These are phyloP conservation scores for Xylaria sp. DNA, from an alignment of 2,329 filamentous ascomycete species.

Conservation along the genomic window DNA sequence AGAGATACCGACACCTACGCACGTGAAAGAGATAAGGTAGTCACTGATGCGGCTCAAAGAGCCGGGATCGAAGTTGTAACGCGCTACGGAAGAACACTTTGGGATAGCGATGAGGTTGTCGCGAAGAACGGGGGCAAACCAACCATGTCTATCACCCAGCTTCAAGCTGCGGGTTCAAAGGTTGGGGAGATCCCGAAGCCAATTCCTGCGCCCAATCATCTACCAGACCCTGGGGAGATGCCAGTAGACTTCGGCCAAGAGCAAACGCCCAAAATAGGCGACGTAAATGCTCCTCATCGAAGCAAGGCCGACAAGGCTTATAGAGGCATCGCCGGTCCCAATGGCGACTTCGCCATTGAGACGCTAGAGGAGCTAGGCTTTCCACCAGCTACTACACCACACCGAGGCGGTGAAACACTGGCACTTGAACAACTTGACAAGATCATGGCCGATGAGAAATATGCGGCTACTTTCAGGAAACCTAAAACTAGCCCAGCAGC, in stretches of 20 bases:
- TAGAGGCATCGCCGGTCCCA: conserved; percentile 70
- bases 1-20: conserved; percentile 82
- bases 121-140: conserved; percentile 73
- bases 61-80: conserved; percentile 76
- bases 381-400: conserved; percentile 70
- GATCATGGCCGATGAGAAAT: conserved; percentile 71
- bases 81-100: conserved; percentile 74
- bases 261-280: conserved; percentile 59
- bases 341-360: conserved; percentile 75
- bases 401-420: conserved; percentile 75
- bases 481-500: conserved; percentile 79
- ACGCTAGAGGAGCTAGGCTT: conserved; percentile 78
- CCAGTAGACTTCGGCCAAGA: conserved; percentile 68
- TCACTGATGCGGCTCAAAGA: conserved; percentile 68
- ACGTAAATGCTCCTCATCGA: conserved; percentile 70
- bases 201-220: conserved; percentile 65
- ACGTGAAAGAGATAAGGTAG: conserved; percentile 68
- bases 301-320: conserved; percentile 68
- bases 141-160: conserved; percentile 78
- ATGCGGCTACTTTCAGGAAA: conserved; percentile 80
- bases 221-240: conserved; percentile 75
- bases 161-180: conserved; percentile 71
- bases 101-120: conserved; percentile 77
- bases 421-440: conserved; percentile 68
- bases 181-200: conserved; percentile 71